A percentile compares a stretch with the other conserved stretches of the same genome.
Evolutionary conservation across 441 rosid species (phyloP).

Genomic region (Hura crepitans): DNA sequence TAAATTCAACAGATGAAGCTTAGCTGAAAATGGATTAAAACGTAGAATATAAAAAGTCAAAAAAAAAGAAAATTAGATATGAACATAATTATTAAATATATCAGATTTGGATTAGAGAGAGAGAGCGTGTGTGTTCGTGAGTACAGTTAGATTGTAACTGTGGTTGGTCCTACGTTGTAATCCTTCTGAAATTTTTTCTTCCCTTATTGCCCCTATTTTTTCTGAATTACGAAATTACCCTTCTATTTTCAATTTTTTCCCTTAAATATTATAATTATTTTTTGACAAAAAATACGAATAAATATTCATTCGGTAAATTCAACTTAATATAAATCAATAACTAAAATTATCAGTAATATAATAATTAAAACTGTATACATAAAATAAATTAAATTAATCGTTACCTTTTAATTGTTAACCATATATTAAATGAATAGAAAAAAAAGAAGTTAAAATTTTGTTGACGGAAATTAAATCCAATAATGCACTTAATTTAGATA

Average conservation of each 20-base stretch:
- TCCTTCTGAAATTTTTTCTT: not conserved
- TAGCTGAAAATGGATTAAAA: constrained; percentile 33
- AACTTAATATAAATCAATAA: too few relatives aligned
- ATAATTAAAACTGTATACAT: too few relatives aligned
- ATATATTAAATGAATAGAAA: too few relatives aligned
- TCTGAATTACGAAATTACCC: not conserved
- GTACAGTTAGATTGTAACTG: constrained; percentile 34
- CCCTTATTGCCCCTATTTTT: constrained; percentile 8
- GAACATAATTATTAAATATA: not conserved
- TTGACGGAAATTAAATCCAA: too few relatives aligned
- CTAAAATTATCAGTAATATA: too few relatives aligned
- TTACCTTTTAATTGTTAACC: too few relatives aligned
- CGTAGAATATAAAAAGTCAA: constrained; percentile 35
- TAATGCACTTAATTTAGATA: too few relatives aligned
- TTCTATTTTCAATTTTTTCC: not conserved
- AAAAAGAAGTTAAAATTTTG: too few relatives aligned
- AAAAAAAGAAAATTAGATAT: constrained; percentile 26
- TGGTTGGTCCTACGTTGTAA: constrained; percentile 45
- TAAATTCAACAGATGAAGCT: constrained; percentile 50
- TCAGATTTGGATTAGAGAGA: constrained; percentile 5
- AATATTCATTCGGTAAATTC: too few relatives aligned
- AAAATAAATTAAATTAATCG: too few relatives aligned
- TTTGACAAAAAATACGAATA: too few relatives aligned
- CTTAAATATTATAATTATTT: too few relatives aligned
- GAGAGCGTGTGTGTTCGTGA: constrained; percentile 9